Evolutionary conservation across 495 filamentous ascomycete genomes (phyloP).

Genomic region (Bacidia gigantensis): DNA sequence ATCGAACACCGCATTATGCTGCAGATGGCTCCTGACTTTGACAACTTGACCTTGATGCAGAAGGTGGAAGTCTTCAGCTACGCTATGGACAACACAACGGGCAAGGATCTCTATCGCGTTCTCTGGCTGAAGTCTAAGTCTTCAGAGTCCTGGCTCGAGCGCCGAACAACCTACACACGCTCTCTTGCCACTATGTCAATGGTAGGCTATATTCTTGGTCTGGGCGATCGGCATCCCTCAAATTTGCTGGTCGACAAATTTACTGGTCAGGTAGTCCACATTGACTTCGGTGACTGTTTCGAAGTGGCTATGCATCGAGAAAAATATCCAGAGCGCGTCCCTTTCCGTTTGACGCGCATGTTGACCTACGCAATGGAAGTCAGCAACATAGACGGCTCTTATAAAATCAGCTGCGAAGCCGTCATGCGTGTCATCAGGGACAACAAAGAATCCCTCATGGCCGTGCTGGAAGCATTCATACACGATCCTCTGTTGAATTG

Average conservation of each 20-base stretch:
- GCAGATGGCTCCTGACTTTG: constrained; percentile 98
- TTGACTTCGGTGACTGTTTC: constrained; percentile 98
- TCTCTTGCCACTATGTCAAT: constrained; percentile 99
- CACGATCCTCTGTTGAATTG: constrained; percentile 96
- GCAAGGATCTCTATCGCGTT: constrained; percentile 94
- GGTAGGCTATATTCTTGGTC: constrained; percentile 95
- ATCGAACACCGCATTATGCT: constrained; percentile 99
- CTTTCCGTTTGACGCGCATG: constrained; percentile 96
- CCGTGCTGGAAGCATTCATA: constrained; percentile 96
- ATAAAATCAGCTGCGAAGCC: constrained; percentile 91
- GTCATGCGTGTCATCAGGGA: constrained; percentile 94
- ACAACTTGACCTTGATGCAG: constrained; percentile 97
- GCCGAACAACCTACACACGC: constrained; percentile 93
- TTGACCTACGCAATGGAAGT: constrained; percentile 99
- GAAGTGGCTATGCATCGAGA: constrained; percentile 99
- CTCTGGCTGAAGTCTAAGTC: constrained; percentile 97
- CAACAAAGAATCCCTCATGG: constrained; percentile 97
- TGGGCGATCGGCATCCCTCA: constrained; percentile 91
- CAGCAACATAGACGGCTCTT: constrained; percentile 96
- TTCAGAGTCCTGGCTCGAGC: constrained; percentile 92
- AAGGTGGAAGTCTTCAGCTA: constrained; percentile 99
- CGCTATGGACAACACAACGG: constrained; percentile 95
- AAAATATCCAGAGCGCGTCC: constrained; percentile 95
- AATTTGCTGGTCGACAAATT: constrained; percentile 94
- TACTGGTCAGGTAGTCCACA: constrained; percentile 92